A percentile compares a stretch with the other conserved stretches of the same genome.
phyloP scores from a whole-genome alignment of 345 rosid species.

The Durio zibethinus region DNA sequence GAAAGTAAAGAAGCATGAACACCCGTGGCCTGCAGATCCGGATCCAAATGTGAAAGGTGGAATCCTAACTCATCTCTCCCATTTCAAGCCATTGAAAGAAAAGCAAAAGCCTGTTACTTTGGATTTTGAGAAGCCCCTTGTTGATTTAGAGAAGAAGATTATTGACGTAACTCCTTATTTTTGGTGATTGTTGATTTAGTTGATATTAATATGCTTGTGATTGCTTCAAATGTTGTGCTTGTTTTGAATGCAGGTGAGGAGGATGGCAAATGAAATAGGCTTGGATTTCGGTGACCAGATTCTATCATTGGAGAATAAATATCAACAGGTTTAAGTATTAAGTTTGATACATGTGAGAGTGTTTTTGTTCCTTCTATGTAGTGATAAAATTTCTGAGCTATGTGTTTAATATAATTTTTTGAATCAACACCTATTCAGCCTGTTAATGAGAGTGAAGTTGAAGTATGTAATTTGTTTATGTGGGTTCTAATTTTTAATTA shows the following conservation, averaged over 20 bases:
- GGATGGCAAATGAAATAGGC: conserved; percentile 89
- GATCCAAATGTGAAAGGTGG: conserved; percentile 96
- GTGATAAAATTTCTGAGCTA: neutral
- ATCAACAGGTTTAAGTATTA: conserved; percentile 56
- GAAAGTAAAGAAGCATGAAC: conserved; percentile 84
- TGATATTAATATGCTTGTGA: neutral
- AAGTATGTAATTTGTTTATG: neutral
- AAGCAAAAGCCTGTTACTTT: conserved; percentile 73
- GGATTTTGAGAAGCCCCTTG: conserved; percentile 89
- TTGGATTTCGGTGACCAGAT: conserved; percentile 92
- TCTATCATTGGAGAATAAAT: conserved; percentile 65
- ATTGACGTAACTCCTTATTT: conserved; percentile 47
- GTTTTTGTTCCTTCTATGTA: neutral
- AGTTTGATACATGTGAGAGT: neutral
- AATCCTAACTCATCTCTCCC: conserved; percentile 67
- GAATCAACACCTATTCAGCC: neutral
- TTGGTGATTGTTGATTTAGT: neutral
- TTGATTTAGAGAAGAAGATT: conserved; percentile 78
- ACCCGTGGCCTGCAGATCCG: conserved; percentile 92
- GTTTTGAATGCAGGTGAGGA: conserved; percentile 65
- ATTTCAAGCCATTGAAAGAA: conserved; percentile 74
- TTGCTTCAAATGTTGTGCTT: conserved; percentile 16
- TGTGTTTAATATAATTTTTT: neutral
- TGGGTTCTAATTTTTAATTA: neutral
- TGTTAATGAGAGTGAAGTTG: neutral